Conservation (phyloP, 169 alveolate species). For the Plasmodium cynomolgi region DNA sequence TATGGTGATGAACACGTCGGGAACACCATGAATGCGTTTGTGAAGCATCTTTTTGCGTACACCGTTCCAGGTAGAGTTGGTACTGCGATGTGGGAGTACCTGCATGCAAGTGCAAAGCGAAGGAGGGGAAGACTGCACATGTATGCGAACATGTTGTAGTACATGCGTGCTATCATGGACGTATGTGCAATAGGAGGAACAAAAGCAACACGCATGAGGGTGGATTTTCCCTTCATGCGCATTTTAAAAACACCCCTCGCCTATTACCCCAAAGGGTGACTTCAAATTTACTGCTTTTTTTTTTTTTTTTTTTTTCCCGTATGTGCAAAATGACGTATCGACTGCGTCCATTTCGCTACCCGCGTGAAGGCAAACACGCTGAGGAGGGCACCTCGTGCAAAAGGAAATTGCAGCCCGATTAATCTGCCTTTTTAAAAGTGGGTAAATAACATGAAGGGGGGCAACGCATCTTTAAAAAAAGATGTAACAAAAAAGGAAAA, state of each 20-base stretch:
- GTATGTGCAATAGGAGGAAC: not conserved
- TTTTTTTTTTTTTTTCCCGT: not conserved
- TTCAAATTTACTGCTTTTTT: not conserved
- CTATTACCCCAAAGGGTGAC: not conserved
- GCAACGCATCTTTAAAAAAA: not conserved
- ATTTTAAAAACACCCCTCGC: not conserved
- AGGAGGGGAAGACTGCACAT: not conserved
- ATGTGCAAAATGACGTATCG: not conserved
- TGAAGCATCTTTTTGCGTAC: not conserved
- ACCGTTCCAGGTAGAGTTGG: not conserved
- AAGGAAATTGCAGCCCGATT: not conserved
- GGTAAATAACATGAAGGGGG: not conserved
- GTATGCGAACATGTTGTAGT: not conserved
- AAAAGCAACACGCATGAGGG: not conserved
- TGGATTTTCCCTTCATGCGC: not conserved
- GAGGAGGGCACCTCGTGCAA: not conserved
- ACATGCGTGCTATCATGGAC: not conserved
- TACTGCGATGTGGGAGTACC: not conserved
- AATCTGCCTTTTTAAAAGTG: not conserved
- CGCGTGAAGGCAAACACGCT: not conserved
- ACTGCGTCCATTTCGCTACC: not conserved
- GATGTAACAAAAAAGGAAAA: not conserved
- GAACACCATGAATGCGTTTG: not conserved
- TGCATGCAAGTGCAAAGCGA: constrained; percentile 4
- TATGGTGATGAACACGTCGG: not conserved